Evolutionary conservation across 116 monocot species (phyloP).

Genomic region (Dioscorea cayenensis): DNA sequence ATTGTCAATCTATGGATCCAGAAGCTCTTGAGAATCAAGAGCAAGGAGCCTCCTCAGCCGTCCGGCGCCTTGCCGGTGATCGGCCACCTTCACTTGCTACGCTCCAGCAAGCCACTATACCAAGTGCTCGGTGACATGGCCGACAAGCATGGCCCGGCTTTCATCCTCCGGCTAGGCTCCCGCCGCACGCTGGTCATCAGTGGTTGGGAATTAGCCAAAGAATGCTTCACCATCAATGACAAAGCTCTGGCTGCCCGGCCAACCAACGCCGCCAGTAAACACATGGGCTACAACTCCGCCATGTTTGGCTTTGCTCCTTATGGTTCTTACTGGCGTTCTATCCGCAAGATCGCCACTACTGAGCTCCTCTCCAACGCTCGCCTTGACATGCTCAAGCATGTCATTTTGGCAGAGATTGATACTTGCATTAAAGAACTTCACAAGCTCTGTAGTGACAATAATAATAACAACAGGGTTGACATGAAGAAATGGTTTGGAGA

Average conservation of each 20-base stretch:
- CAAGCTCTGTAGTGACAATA: neutral
- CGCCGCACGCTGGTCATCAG: constrained; percentile 1
- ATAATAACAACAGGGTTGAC: constrained; percentile 8
- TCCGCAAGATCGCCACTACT: constrained; percentile 10
- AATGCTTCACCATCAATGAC: constrained; percentile 14
- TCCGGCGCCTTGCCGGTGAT: neutral
- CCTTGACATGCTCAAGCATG: neutral
- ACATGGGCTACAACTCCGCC: constrained; percentile 5
- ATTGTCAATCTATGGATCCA: neutral
- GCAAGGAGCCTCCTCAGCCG: neutral
- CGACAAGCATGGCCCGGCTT: constrained; percentile 6
- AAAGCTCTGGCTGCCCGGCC: constrained; percentile 4
- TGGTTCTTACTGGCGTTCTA: constrained; percentile 15
- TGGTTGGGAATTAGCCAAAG: constrained; percentile 1
- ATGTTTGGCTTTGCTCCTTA: constrained; percentile 4
- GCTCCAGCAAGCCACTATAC: neutral
- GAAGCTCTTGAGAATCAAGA: neutral
- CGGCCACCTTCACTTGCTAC: neutral
- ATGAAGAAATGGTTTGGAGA: constrained; percentile 29
- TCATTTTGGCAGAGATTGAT: neutral
- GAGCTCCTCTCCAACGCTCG: constrained; percentile 18
- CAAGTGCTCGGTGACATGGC: constrained; percentile 3
- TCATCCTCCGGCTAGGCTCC: constrained; percentile 8
- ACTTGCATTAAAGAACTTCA: neutral
- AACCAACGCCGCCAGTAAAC: neutral